A percentile compares a stretch with the other conserved stretches of the same genome.
These are phyloP conservation scores for Saccharomycopsis sp. DNA, from an alignment of 805 yeast species.

Conservation along the genomic window DNA sequence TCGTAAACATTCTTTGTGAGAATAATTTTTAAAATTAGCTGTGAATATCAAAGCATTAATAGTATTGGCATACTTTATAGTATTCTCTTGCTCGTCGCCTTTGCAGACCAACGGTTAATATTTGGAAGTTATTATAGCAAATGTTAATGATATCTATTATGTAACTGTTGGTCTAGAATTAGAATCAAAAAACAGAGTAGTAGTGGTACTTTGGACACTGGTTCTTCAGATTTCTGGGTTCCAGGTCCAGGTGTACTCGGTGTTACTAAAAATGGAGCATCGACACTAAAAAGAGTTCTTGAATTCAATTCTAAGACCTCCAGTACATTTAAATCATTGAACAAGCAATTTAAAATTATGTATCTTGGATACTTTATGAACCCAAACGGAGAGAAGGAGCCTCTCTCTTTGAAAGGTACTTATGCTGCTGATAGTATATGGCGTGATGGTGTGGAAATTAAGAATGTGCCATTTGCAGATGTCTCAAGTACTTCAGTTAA, in stretches of 20 bases:
- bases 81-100: too few species aligned
- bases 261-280: conserved; percentile 28
- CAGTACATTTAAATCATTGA: conserved; percentile 28
- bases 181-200: conserved; percentile 41
- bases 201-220: too few species aligned
- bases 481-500: conserved; percentile 14
- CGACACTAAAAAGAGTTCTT: too few species aligned
- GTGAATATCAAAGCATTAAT: too few species aligned
- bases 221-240: too few species aligned
- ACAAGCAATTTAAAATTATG: conserved; percentile 32
- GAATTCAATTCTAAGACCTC: conserved; percentile 31
- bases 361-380: conserved; percentile 45
- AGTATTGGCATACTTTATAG: too few species aligned
- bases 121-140: conserved; percentile 35
- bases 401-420: conserved; percentile 42
- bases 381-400: too few species aligned
- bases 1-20: too few species aligned
- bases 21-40: too few species aligned
- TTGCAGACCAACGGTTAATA: conserved; percentile 39
- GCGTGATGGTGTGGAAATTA: conserved; percentile 18
- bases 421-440: conserved; percentile 28
- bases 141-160: too few species aligned
- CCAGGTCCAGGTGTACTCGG: conserved; percentile 27
- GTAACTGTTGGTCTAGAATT: too few species aligned
- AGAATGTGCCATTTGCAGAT: conserved; percentile 12